Evolutionary conservation across 2,329 filamentous ascomycete genomes (phyloP).

Genomic region (Rutstroemia sydowiana): DNA sequence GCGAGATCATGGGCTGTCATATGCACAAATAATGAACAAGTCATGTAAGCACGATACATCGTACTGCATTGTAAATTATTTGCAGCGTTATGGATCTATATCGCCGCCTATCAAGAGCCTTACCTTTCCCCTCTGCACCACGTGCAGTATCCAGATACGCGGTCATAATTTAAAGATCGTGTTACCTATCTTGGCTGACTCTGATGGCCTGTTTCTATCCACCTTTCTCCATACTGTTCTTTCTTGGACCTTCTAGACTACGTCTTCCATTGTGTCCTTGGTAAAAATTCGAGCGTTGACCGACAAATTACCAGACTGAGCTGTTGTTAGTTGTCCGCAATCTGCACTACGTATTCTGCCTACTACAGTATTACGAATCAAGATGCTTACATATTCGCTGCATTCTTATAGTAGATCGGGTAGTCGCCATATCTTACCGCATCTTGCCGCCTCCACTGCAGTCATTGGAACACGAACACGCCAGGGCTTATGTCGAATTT

Average conservation of each 20-base stretch:
- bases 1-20: not conserved
- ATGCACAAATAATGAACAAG: not conserved
- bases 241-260: not conserved
- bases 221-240: not conserved
- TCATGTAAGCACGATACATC: slow-evolving; percentile 9
- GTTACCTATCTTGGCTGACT: not conserved
- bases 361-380: not conserved
- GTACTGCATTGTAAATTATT: slow-evolving; percentile 1
- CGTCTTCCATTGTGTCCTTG: not conserved
- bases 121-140: slow-evolving; percentile 2
- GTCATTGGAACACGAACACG: not conserved
- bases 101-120: not conserved
- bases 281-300: not conserved
- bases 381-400: not conserved
- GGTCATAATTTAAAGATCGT: slow-evolving; percentile 6
- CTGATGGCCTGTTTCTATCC: not conserved
- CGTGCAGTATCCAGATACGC: slow-evolving; percentile 12
- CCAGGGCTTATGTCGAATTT: not conserved
- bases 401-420: slow-evolving; percentile 3
- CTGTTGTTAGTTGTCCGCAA: not conserved
- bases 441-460: slow-evolving; percentile 1
- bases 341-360: slow-evolving; percentile 1
- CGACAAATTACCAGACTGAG: not conserved
- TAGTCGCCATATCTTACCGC: slow-evolving; percentile 4
- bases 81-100: not conserved